Base-by-base conservation (phyloP, 2,329 filamentous ascomycete species). In the Fusarium sp. region DNA sequence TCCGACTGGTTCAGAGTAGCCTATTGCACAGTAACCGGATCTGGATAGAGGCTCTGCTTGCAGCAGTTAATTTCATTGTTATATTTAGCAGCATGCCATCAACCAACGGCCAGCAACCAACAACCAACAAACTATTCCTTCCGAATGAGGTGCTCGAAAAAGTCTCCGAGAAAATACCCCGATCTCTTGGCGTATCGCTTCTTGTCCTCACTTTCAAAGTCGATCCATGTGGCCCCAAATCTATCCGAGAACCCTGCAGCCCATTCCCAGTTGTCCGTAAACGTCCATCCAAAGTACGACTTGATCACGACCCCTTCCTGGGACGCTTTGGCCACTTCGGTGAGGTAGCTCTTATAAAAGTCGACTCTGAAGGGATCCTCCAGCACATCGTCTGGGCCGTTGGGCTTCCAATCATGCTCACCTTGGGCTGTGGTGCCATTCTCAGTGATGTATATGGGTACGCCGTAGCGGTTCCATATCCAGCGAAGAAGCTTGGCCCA, bases 181-280 rank as follows among this genome's bases (percentile, higher is more conserved):
- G 67, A 69, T 28, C 64, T 58, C 46, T 69, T 69, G 0, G 67
- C 64, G 45, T 65, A 69, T n/a, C 65, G 61, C 10, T 43, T 50
- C 46, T 52, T 64, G 19, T 58, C 44, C 0, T 65, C 53, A 22
- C 54, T 40, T 25, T 64, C 54, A 42, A 76, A 79, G 50, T 80
- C 77, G 6, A 79, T 70, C 75, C 76, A 80, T 0, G 75, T 77
- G 8, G 73, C 73, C 0, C 78, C 77, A 36, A 80, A 79, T 1
- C 77, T 67, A 53, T 78, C 76, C 0, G 72, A 74, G 49, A 69
- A 79, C 0, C 78, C 78, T 2, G 75, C 75, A n/a, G 77, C 74
- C 78, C 78, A 80, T 56, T 80, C 75, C 76, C 77, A 79, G n/a
- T 79, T 79, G 48, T 79, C 77, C 0, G 73, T 74, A 38, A 79